Percentiles rank a stretch among this genome's conserved stretches.
Evolutionary conservation across 2,329 filamentous ascomycete genomes (phyloP).

Genomic region (Trichoderma endophyticum): DNA sequence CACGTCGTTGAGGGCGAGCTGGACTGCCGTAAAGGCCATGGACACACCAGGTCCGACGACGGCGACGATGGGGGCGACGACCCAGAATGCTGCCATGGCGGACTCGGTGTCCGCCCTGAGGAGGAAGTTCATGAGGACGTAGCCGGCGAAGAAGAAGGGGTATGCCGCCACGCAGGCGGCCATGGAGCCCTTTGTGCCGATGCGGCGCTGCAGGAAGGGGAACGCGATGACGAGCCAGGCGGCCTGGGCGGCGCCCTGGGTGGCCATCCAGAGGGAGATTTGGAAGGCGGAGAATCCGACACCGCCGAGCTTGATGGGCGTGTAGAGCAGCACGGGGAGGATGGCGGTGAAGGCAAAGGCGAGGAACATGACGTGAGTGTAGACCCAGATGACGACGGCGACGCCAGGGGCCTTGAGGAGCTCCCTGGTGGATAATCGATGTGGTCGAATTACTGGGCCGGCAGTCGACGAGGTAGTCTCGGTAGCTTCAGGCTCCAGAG

Average conservation of each 20-base stretch:
- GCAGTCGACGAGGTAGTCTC: constrained; percentile 7
- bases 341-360: constrained; percentile 71
- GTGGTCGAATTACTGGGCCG: not conserved
- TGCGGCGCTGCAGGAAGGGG: constrained; percentile 60
- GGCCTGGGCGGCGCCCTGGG: constrained; percentile 64
- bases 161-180: constrained; percentile 52
- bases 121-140: constrained; percentile 54
- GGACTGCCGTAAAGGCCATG: constrained; percentile 68
- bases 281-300: constrained; percentile 58
- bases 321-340: constrained; percentile 66
- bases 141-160: constrained; percentile 60
- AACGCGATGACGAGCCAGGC: constrained; percentile 70
- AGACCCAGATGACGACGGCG: constrained; percentile 61
- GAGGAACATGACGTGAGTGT: constrained; percentile 64
- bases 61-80: constrained; percentile 39
- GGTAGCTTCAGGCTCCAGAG: constrained; percentile 33
- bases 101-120: constrained; percentile 36
- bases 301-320: constrained; percentile 59
- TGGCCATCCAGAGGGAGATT: constrained; percentile 64
- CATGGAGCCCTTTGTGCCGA: constrained; percentile 66
- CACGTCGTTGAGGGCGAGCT: constrained; percentile 73
- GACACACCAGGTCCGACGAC: constrained; percentile 59
- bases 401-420: constrained; percentile 65
- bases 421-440: constrained; percentile 26
- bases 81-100: constrained; percentile 54